Conservation (phyloP, 2,329 filamentous ascomycete genomes). For the Beauveria rudraprayagi region DNA sequence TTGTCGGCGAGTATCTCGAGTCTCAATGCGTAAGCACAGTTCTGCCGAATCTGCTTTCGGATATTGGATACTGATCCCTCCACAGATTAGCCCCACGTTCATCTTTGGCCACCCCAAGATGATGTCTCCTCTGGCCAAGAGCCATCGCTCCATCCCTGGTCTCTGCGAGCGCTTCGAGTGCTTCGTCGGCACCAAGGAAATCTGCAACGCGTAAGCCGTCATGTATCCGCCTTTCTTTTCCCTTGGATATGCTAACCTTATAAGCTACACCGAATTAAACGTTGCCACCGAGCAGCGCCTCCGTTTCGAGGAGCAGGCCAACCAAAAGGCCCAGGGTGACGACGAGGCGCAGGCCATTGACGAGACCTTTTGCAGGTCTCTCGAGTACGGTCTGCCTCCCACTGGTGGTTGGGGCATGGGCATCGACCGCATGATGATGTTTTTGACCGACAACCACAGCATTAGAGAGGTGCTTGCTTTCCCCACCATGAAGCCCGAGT, state of each 20-base stretch:
- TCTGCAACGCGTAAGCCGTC: conserved; percentile 63
- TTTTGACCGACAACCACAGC: conserved; percentile 84
- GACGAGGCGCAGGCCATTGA: conserved; percentile 95
- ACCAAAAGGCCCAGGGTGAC: conserved; percentile 92
- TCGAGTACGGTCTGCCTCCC: conserved; percentile 86
- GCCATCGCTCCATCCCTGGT: conserved; percentile 71
- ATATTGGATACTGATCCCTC: background rate
- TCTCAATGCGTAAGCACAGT: conserved; percentile 56
- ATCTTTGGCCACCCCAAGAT: conserved; percentile 57
- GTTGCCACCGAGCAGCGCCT: conserved; percentile 91
- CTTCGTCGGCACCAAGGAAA: conserved; percentile 73
- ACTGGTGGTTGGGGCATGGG: conserved; percentile 97
- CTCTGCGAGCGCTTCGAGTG: conserved; percentile 96
- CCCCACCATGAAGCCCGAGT: conserved; percentile 94
- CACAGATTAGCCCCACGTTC: conserved; percentile 63
- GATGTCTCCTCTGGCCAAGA: conserved; percentile 93
- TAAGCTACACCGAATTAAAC: conserved; percentile 77
- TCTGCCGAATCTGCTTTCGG: background rate
- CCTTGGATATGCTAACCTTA: background rate
- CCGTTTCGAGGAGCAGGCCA: conserved; percentile 81
- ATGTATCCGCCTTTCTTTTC: background rate
- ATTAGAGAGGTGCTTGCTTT: conserved; percentile 96
- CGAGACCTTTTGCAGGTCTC: conserved; percentile 84
- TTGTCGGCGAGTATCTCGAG: conserved; percentile 91
- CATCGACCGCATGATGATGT: conserved; percentile 90